These are phyloP conservation scores for Xenoacremonium recifei DNA, from an alignment of 2,329 filamentous ascomycete genomes.

Conservation along the genomic window DNA sequence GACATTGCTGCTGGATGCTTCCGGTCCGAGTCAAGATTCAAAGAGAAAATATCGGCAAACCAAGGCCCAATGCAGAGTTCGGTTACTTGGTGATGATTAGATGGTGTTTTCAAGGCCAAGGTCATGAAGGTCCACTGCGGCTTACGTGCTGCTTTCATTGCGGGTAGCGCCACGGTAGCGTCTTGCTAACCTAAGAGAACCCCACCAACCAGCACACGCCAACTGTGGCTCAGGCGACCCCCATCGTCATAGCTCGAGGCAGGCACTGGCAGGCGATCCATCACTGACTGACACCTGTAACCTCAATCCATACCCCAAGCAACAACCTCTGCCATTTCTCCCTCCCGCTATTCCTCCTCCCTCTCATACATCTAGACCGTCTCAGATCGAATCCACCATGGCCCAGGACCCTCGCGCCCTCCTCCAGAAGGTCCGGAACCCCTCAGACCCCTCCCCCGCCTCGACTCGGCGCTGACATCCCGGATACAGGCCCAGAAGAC, in stretches of 20 bases:
- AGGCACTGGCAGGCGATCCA: slow-evolving; percentile 8
- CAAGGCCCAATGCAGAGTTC: no score
- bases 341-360: neutral
- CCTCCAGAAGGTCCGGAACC: slow-evolving; percentile 65
- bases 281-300: slow-evolving; percentile 11
- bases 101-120: neutral
- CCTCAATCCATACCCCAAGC: slow-evolving; percentile 9
- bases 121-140: neutral
- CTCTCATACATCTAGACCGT: neutral
- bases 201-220: neutral
- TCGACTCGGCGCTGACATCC: slow-evolving; percentile 1
- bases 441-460: slow-evolving; percentile 20
- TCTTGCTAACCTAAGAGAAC: neutral
- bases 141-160: no score
- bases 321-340: slow-evolving; percentile 4
- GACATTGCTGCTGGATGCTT: slow-evolving; percentile 19
- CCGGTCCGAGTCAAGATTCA: neutral
- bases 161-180: no score
- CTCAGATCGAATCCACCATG: slow-evolving; percentile 44
- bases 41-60: no score
- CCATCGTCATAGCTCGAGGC: slow-evolving; percentile 23
- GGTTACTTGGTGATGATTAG: neutral
- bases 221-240: slow-evolving; percentile 22
- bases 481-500: slow-evolving; percentile 82
- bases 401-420: slow-evolving; percentile 75